Evolutionary conservation across 164 flowering plant species (phyloP), one percentile per base, ranked within the genome.

Genomic region (Cinnamomum micranthum): DNA sequence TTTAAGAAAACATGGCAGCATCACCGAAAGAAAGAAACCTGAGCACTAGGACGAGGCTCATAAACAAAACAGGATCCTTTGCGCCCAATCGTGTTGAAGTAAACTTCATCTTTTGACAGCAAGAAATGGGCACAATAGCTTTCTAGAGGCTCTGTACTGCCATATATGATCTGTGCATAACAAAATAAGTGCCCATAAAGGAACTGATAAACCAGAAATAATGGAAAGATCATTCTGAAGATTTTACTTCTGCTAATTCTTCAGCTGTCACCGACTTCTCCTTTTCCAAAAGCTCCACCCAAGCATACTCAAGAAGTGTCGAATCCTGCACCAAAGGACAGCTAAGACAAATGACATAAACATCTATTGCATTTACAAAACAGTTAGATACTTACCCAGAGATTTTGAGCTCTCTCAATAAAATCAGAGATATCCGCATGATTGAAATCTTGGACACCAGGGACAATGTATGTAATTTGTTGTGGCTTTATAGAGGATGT

Each of bases 81-180:
- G 41, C 80, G 78, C 80, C 88, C 91, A 71, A 84, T 75, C 69
- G 84, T 82, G 51, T 85, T 86, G 86, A 95, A 95, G 84, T 95
- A 93, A 73, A 91, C 77, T 65, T 92, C 97, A 88, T 95, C 97
- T 76, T 85, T 89, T 70, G 99, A 90, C 64, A 95, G 84, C 84
- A 95, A 84, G 23, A 93, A 69, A 88, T 93, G 97, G 15, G 97
- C 90, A 81, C 91, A 90, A 77, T 95, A 95, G 87, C 97, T 86
- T 79, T 95, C 99, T 74, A 92, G 80, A 68, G 99, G 91, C 70
- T 90, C 95, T 75, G 77, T 74, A 78, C 90, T 80, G 77, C 97
- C 97, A 84, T 88, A 95, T 76, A 92, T 88, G 80, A 93, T 93
- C 99, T 95, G 91, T 80, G 79, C 28, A 51, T 27, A 55, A 6